These are phyloP conservation scores for Fremontodendron californicum DNA, from an alignment of 345 rosid species.

Conservation along the genomic window DNA sequence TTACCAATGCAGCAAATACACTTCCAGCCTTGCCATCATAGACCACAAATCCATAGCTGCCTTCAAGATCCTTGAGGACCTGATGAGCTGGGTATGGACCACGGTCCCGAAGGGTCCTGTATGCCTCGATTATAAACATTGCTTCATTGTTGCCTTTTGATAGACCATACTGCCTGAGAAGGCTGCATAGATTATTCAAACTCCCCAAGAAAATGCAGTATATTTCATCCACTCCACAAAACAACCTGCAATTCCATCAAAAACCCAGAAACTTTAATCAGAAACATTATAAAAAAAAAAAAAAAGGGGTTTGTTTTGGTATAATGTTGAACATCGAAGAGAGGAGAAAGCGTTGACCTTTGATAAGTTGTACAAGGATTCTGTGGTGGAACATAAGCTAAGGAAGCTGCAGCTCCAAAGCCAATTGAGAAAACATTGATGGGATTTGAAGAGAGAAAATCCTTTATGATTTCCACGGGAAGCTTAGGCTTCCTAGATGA, in stretches of 20 bases:
- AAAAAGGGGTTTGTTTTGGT: neutral
- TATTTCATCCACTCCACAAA: constrained; percentile 53
- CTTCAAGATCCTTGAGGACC: constrained; percentile 67
- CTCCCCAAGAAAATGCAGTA: constrained; percentile 62
- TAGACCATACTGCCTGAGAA: constrained; percentile 58
- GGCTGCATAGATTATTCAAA: constrained; percentile 49
- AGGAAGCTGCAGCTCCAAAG: constrained; percentile 40
- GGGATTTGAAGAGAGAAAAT: constrained; percentile 36
- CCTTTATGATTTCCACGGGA: constrained; percentile 37
- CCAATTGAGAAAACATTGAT: constrained; percentile 33
- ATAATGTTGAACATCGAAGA: neutral
- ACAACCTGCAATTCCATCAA: constrained; percentile 38
- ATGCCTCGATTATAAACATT: constrained; percentile 59
- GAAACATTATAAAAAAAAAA: neutral
- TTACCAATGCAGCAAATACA: constrained; percentile 55
- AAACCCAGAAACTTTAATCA: neutral
- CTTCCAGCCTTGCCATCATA: constrained; percentile 48
- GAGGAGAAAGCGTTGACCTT: constrained; percentile 35
- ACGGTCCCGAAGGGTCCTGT: constrained; percentile 67
- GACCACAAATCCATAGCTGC: constrained; percentile 54
- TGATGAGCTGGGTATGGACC: constrained; percentile 77
- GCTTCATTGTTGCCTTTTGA: constrained; percentile 59
- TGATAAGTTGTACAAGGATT: constrained; percentile 32
- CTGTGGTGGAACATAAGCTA: constrained; percentile 37
- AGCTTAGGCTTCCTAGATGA: constrained; percentile 32